Evolutionary conservation across 495 filamentous ascomycete species (phyloP), one percentile per base, ranked within the genome.

Genomic region (Penicillium diatomitis): DNA sequence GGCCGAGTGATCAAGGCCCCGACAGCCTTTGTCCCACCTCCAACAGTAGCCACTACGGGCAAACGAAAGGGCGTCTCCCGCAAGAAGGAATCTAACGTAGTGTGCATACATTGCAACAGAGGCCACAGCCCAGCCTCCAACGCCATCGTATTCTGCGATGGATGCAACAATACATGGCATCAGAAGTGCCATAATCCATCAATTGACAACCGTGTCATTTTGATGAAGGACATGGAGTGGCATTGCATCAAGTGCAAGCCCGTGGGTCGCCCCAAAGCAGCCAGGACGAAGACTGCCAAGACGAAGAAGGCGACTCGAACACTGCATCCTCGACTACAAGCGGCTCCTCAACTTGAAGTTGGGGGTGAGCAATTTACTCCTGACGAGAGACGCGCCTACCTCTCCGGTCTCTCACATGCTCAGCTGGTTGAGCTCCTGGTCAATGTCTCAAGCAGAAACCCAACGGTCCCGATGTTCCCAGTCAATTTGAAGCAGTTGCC

Each of bases 61-160:
- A 78, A 75, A 56, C 63, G 72, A 6, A 74, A 73, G 52, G 69
- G 65, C 20, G 53, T 63, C 8, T 64, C 67, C 33, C 67, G 73
- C 43, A 73, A 70, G 50, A 78, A 69, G 48, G 68, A 62, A 50
- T 55, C 55, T 28, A 70, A 61, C 37, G 63, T 74, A 48, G 61
- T 84, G 9, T 97, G 92, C 66, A 84, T 81, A 48, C 74, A 82
- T 55, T 98, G 92, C 67, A 77, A 83, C 42, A 75, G 92, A 37
- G 82, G 87, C 6, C 79, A 87, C 44, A 87, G 82, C 47, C 85
- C 89, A 0, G 62, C 73, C 11, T 80, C 62, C 49, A 98, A 98
- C 64, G 77, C 82, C 69, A 96, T 98, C 48, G 92, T 97, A 6
- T 92, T 95, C 62, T 98, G 92, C 68, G 90, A 96, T 64, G 84